These are phyloP conservation scores for Scenedesmus sp. DNA, from an alignment of 163 green algal genomes.

Conservation along the genomic window DNA sequence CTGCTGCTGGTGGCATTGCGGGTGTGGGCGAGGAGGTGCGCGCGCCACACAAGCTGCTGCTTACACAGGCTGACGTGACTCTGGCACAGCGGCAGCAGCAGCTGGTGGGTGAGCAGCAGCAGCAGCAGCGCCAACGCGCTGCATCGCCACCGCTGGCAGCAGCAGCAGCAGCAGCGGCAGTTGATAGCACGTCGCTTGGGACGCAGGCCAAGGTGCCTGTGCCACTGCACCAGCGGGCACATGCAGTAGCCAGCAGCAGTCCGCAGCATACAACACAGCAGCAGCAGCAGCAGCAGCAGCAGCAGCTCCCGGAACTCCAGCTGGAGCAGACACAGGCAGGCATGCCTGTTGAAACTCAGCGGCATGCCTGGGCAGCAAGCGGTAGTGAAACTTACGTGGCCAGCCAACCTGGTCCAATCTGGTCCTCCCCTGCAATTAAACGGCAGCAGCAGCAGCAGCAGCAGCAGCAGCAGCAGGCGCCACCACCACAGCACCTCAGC, in stretches of 20 bases:
- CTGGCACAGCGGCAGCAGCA: neutral
- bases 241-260: neutral
- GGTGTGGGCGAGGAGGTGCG: neutral
- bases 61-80: neutral
- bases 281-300: conserved; percentile 24
- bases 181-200: neutral
- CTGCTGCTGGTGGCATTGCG: neutral
- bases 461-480: neutral
- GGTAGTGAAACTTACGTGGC: neutral
- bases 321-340: neutral
- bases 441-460: neutral
- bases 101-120: neutral
- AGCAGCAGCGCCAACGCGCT: neutral
- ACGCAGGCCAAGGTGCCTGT: neutral
- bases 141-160: neutral
- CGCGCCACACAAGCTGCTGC: neutral
- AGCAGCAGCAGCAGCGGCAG: neutral
- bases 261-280: neutral
- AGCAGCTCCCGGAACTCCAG: neutral
- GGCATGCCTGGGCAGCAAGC: neutral
- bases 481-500: neutral
- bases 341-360: neutral
- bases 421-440: neutral
- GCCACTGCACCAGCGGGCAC: neutral
- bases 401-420: neutral